Evolutionary conservation across 129 eudicot genomes (phyloP), one percentile per base, ranked within the genome.

Genomic region (Saposhnikovia divaricata): DNA sequence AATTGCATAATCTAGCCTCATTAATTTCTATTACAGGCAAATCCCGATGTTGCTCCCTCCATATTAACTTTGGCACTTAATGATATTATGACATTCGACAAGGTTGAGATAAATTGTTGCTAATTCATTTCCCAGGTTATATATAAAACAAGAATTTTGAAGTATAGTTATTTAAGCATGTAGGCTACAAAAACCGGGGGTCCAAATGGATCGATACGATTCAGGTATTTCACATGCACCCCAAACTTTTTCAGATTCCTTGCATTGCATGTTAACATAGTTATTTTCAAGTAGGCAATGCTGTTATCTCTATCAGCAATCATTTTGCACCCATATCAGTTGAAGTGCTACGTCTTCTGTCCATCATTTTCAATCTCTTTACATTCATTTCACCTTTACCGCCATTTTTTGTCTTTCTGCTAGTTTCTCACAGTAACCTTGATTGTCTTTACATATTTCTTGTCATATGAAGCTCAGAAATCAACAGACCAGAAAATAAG

Each of bases 171-270:
- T 27, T 84, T 85, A 81, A 85, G 84, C 83, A 68, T 85, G 87
- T 90, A 95, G 98, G 88, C 97, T 72, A 89, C 99, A 83, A 95
- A 95, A 89, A 25, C 99, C 80, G 99, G 99, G 47, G 99, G 99
- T 76, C 94, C 97, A 51, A 95, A 95, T 95, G 99, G 99, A 81
- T 95, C 99, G 21, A 88, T 95, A 83, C 97, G 94, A 42, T 92
- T 95, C 80, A 95, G 99, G 99, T 95, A 92, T 34, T 65, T 34
- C 65, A 19, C 50, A 14, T 38, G 34, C 51, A 38, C 19, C 57
- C 46, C 44, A 3, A 61, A 43, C n/a, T 47, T 43, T 43, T 37
- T 38, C n/a, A 25, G 63, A 44, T 78, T 40, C 46, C 47, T 14
- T 37, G 18, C 12, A 3, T 21, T 1, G 55, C 19, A 4, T 73